These are phyloP conservation scores for Penicillium digitatum DNA, from an alignment of 2,329 filamentous ascomycete genomes.

Conservation along the genomic window DNA sequence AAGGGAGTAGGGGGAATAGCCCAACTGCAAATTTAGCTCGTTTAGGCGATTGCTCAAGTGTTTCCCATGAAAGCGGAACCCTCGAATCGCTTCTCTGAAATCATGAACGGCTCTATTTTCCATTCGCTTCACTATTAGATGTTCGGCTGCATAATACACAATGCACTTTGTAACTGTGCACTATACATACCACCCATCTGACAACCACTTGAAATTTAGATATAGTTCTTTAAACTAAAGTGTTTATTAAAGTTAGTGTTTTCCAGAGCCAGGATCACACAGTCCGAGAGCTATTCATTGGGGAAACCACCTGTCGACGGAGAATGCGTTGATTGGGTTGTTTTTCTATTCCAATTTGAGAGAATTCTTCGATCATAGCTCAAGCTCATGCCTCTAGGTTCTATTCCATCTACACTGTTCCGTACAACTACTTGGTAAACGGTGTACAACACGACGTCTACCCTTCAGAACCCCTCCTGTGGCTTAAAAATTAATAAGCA, in stretches of 20 bases:
- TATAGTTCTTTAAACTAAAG: neutral
- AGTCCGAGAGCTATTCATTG: neutral
- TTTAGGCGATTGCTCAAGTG: neutral
- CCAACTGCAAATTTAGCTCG: neutral
- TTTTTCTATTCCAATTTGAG: neutral
- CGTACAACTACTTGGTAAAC: neutral
- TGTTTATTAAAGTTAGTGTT: neutral
- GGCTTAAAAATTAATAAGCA: slow-evolving; percentile 22
- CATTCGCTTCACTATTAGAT: neutral
- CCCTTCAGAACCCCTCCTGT: neutral
- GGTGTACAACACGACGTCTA: neutral
- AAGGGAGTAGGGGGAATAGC: neutral
- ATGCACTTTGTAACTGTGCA: neutral
- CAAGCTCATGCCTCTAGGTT: too few species aligned
- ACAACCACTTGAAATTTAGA: neutral
- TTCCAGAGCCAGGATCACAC: neutral
- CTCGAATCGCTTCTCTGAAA: neutral
- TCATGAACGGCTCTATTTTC: neutral
- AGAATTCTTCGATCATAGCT: too few species aligned
- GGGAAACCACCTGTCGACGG: neutral
- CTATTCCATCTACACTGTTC: neutral
- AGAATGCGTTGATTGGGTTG: too few species aligned
- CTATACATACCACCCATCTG: neutral
- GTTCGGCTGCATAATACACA: neutral
- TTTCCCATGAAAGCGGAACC: neutral